Evolutionary conservation across 2,329 filamentous ascomycete species (phyloP).

Genomic region (Calycina herbarum): DNA sequence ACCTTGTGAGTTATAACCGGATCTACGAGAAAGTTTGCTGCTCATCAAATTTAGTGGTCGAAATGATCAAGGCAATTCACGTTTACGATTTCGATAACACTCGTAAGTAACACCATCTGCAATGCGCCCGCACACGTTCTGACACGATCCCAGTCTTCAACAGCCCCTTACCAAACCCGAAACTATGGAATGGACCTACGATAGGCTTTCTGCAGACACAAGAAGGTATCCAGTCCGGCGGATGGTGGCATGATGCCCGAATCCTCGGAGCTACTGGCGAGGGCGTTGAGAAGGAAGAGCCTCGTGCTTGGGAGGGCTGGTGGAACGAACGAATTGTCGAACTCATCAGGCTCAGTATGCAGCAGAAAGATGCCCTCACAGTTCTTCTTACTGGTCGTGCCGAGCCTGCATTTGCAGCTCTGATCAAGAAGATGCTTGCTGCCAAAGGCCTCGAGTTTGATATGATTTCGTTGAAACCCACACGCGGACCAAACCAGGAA

Average conservation of each 20-base stretch:
- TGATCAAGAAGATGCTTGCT: constrained; percentile 77
- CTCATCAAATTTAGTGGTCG: constrained; percentile 48
- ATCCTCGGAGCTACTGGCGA: constrained; percentile 86
- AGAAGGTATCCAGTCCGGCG: constrained; percentile 76
- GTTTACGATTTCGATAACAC: constrained; percentile 99
- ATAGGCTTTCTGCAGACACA: constrained; percentile 75
- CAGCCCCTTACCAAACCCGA: constrained; percentile 84
- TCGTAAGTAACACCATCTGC: constrained; percentile 50
- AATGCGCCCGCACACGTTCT: constrained; percentile 11
- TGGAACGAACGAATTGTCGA: constrained; percentile 93
- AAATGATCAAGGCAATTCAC: constrained; percentile 77
- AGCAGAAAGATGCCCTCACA: constrained; percentile 80
- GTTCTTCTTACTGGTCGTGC: constrained; percentile 86
- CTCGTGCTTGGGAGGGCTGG: constrained; percentile 84
- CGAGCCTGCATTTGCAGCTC: constrained; percentile 72
- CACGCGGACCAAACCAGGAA: constrained; percentile 76
- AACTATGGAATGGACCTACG: constrained; percentile 79
- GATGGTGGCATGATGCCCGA: constrained; percentile 94
- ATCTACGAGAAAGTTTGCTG: constrained; percentile 12
- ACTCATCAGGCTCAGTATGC: constrained; percentile 76
- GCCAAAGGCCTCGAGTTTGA: constrained; percentile 84
- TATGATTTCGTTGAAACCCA: constrained; percentile 83
- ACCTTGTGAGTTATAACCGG: constrained; percentile 52
- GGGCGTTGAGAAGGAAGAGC: constrained; percentile 78
- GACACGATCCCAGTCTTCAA: constrained; percentile 67